Base-by-base conservation (phyloP, 2,329 filamentous ascomycete genomes). In the Lasiodiplodia hormozganensis region DNA sequence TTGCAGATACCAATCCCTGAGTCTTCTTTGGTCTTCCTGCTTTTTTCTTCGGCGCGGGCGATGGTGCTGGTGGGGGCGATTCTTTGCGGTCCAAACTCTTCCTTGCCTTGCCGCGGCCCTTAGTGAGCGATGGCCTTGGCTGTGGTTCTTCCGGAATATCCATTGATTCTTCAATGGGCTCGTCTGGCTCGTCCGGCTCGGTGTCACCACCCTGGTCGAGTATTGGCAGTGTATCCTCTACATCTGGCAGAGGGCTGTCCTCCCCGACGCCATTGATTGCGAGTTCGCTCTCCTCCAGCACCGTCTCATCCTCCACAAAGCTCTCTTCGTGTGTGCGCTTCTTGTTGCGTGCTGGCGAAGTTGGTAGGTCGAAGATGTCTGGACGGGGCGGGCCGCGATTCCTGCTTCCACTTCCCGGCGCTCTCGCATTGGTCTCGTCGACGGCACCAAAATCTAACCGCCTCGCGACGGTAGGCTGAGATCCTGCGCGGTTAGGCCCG, bases 401-500 rank as follows among this genome's bases (percentile, higher is more conserved):
- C 72, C 53, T 74, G 68, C 31, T 74, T 70, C 73, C 62, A 62
- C 76, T 28, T 75, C 74, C 16, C 73, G 77, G 65, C 76, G 73
- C 62, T 75, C 11, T 76, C 43, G 14, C 58, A 31, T 76, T 66
- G 57, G 71, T 74, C 11, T 79, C 77, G 23, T 78, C 75, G 2
- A 6, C 25, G 10, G 40, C 47, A 18, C 47, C 75, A 69, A 89
- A 90, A 73, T 90, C 82, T 10, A 91, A 79, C 51, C 81, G 82
- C 66, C 88, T 83, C 68, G 84, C 87, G 16, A 88, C 84, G 4
- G 82, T 80, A 5, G 77, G 75, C 53, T 78, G 73, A 28, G 77
- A 77, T 12, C 71, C 62, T 18, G 77, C 73, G 62, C 76, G 77
- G 18, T 70, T 69, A 6, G 78, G 76, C 40, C 75, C 78, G 1